Percentiles rank a stretch among this genome's conserved stretches.
Evolutionary conservation across 495 filamentous ascomycete species (phyloP).

Genomic region (Astrocystis sublimbata): DNA sequence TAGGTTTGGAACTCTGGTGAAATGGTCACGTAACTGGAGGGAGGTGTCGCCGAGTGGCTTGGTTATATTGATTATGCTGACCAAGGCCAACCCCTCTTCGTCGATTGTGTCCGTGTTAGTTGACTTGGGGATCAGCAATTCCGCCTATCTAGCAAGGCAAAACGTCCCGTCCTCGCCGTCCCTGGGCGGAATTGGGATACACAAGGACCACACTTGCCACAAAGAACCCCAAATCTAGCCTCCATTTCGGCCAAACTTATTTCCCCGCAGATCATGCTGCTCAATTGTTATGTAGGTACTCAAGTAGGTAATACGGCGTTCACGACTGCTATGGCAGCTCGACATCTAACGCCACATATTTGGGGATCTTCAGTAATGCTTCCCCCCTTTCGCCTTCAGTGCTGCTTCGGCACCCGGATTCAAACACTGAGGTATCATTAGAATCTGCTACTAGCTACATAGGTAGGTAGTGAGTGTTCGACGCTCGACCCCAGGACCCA

Average conservation of each 20-base stretch:
- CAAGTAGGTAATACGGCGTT: background rate
- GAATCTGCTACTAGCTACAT: too few relatives aligned
- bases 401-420: too few relatives aligned
- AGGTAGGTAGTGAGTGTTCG: too few relatives aligned
- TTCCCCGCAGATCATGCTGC: background rate
- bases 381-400: too few relatives aligned
- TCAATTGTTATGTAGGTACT: background rate
- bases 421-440: too few relatives aligned
- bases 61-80: slow-evolving; percentile 3
- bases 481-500: slow-evolving; percentile 11
- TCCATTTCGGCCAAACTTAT: too few relatives aligned
- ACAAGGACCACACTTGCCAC: background rate
- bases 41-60: background rate
- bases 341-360: background rate
- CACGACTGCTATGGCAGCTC: background rate
- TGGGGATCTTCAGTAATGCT: background rate
- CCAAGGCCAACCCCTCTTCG: background rate
- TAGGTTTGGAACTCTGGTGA: background rate
- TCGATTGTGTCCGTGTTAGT: background rate
- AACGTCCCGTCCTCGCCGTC: background rate
- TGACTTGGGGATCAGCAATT: background rate
- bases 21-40: background rate
- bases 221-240: background rate
- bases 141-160: background rate
- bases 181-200: slow-evolving; percentile 1